Base-by-base conservation (phyloP, 148 eudicot species). In the Rhododendron vialii region DNA sequence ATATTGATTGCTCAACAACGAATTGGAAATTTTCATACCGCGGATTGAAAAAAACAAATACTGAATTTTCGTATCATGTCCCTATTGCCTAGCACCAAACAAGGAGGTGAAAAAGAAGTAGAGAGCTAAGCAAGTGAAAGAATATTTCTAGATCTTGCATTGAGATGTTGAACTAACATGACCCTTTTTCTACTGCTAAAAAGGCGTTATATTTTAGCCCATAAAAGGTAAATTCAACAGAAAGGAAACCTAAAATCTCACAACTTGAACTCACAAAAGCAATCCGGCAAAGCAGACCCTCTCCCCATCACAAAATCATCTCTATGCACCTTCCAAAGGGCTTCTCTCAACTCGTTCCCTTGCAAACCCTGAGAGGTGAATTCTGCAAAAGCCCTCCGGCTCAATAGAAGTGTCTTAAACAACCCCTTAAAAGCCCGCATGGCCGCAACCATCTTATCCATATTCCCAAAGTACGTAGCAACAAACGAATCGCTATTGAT, bases 401-500 rank as follows among this genome's bases (percentile, higher is more conserved):
- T 95, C 87, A 95, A 88, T 83, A 94, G 91, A 83, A 98, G 85
- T 7, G 99, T 98, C 87, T 90, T 95, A 53, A 88, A 89, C 88
- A 92, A 82, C 82, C 98, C 99, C 88, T 90, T 91, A 24, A 82
- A 92, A 35, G 99, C 95, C 50, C 99, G 87, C 98, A 98, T 95
- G 33, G 99, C 99, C 1, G 99, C 92, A 28, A 98, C 99, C 98
- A 95, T 98, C 88, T 95, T 98, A 87, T 95, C 98, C 98, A 98
- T 98, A 87, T 98, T 98, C 59, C 99, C 98, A 47, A 98, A 98
- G 86, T 94, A 95, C 1, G 98, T 98, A 10, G 98, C 99, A 6
- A 95, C 86, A 63, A 94, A 98, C 0, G 96, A 87, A 86, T 98
- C 98, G 30, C 98, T 94, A 45, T 91, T 93, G 35, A 98, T 95